Base-by-base conservation (phyloP, 2,329 filamentous ascomycete species). In the Botrytis galanthina region DNA sequence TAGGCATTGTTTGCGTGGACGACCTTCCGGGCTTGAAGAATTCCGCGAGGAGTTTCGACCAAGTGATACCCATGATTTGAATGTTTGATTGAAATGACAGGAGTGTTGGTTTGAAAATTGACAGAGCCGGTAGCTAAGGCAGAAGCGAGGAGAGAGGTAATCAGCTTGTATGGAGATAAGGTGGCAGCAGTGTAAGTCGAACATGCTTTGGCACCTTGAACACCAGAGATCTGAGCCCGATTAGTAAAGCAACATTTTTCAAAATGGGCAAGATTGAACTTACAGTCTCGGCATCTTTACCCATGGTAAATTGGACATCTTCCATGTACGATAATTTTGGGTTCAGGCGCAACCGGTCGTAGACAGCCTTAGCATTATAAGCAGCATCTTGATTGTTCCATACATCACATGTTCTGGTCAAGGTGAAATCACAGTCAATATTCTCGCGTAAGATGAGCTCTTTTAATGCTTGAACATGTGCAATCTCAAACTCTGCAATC, bases 1-100 rank as follows among this genome's bases (percentile, higher is more conserved):
- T 92, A 93, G 20, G 84, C 91, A 76, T 93, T 93, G 1, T 89
- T 92, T 20, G 90, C 90, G 61, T 91, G 84, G 39, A 93, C 82
- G 29, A 93, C 83, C 51, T 85, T 86, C 32, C 82, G 83, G 1
- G 90, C 84, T 12, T 77, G 80, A 70, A 91, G 85, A 0, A 73
- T 78, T 14, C 91, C 91, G 29, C 90, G 85, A 0, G 83, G 78
- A 2, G 90, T 92, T 16, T 83, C 78, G 2, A 90, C 80, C 1
- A 80, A 83, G 82, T 86, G 88, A 26, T 75, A 75, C 8, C 78
- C 67, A 42, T 42, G 76, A 0, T 74, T n/a, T 42, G 75, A 73
- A 46, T 14, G 75, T 77, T 12, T 77, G 48, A 16, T 72, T 66
- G n/a, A 54, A 29, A 62, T 73, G 8, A 86, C 86, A 0, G 85